Conservation (phyloP, 768 basidiomycete species). For the Amanita exitialis region DNA sequence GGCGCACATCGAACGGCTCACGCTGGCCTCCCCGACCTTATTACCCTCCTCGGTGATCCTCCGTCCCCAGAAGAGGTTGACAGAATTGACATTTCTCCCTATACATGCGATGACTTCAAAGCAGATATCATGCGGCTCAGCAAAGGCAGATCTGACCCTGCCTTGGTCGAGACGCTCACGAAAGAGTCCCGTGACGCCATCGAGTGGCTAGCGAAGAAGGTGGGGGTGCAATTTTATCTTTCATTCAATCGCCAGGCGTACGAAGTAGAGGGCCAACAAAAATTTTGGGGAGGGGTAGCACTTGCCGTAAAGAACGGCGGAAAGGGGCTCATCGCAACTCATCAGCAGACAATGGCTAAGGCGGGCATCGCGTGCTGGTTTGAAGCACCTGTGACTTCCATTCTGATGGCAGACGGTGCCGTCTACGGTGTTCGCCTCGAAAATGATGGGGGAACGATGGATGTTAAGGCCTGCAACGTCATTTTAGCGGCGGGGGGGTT, state of each 20-base stretch:
- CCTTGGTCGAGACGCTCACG: slow-evolving; percentile 42
- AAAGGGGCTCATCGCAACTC: slow-evolving; percentile 54
- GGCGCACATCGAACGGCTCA: slow-evolving; percentile 61
- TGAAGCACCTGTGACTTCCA: slow-evolving; percentile 33
- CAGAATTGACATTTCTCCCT: slow-evolving; percentile 48
- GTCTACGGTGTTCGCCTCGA: slow-evolving; percentile 38
- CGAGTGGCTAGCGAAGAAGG: slow-evolving; percentile 42
- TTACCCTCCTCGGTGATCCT: slow-evolving; percentile 42
- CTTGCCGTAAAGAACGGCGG: slow-evolving; percentile 56
- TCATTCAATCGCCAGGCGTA: slow-evolving; percentile 64
- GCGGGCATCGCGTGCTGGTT: slow-evolving; percentile 51
- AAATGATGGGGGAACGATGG: slow-evolving; percentile 23
- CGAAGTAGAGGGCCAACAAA: slow-evolving; percentile 47
- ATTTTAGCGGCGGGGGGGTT: slow-evolving; percentile 61
- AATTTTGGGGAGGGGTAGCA: slow-evolving; percentile 65
- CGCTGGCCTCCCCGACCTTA: slow-evolving; percentile 46
- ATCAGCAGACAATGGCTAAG: slow-evolving; percentile 35
- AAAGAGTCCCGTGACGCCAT: slow-evolving; percentile 44
- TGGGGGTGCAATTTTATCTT: slow-evolving; percentile 44
- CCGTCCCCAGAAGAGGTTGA: slow-evolving; percentile 25
- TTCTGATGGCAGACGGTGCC: slow-evolving; percentile 25
- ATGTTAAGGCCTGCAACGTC: slow-evolving; percentile 33
- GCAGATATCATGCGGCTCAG: slow-evolving; percentile 54
- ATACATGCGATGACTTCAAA: slow-evolving; percentile 43
- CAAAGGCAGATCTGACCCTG: slow-evolving; percentile 35